Percentiles rank a stretch among this genome's conserved stretches.
These are phyloP conservation scores for Abortiporus biennis DNA, from an alignment of 1,284 basidiomycete species.

Conservation along the genomic window DNA sequence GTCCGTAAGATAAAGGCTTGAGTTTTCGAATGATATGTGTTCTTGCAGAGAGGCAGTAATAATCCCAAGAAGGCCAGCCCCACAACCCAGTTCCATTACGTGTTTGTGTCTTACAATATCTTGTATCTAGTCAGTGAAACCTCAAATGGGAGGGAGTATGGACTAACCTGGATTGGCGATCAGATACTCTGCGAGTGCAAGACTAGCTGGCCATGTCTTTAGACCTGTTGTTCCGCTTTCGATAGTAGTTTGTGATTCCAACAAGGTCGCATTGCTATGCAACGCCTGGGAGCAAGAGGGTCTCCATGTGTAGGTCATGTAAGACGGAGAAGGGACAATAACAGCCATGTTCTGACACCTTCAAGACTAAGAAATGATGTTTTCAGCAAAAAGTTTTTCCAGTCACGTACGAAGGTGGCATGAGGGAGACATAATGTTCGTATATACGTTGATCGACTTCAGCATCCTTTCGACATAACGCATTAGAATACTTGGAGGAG, in stretches of 20 bases:
- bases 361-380: not conserved
- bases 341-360: conserved; percentile 11
- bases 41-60: conserved; percentile 49
- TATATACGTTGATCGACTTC: conserved; percentile 65
- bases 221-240: conserved; percentile 74
- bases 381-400: not conserved
- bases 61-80: conserved; percentile 67
- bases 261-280: conserved; percentile 47
- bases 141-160: not conserved
- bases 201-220: conserved; percentile 70
- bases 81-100: conserved; percentile 68
- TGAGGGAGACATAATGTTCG: conserved; percentile 45
- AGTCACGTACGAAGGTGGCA: conserved; percentile 32
- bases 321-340: conserved; percentile 43
- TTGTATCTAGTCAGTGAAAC: conserved; percentile 21
- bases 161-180: conserved; percentile 42
- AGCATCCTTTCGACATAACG: conserved; percentile 33
- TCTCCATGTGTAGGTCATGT: conserved; percentile 66
- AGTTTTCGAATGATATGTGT: conserved; percentile 2
- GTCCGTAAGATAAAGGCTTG: conserved; percentile 48
- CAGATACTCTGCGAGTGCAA: conserved; percentile 60
- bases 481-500: not conserved
- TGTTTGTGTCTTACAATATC: conserved; percentile 41
- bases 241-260: conserved; percentile 66
- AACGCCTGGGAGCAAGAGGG: too few relatives aligned